Percentiles rank a stretch among this genome's conserved stretches.
phyloP scores from a whole-genome alignment of 2,329 filamentous ascomycete species.

The Paramyrothecium roridum region DNA sequence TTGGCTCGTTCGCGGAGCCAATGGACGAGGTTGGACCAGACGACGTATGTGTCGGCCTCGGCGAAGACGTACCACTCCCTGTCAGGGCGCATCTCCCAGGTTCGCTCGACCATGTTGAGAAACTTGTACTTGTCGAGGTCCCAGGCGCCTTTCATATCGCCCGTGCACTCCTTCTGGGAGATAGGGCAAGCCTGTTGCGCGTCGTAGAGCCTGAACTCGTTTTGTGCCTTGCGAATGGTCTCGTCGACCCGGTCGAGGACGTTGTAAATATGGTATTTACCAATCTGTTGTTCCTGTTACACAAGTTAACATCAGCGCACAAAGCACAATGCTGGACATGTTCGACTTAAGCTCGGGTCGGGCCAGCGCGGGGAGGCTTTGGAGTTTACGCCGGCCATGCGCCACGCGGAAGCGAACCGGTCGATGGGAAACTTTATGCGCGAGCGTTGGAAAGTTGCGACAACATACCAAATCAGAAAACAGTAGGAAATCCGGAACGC shows the following conservation, averaged over 20 bases:
- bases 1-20: constrained; percentile 44
- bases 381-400: neutral
- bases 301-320: constrained; percentile 3
- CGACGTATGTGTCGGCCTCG: constrained; percentile 56
- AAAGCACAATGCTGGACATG: neutral
- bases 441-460: neutral
- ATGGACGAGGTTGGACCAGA: constrained; percentile 50
- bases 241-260: constrained; percentile 36
- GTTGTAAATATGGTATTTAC: constrained; percentile 39
- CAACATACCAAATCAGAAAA: constrained; percentile 50
- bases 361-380: neutral
- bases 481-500: constrained; percentile 51
- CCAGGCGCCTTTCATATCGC: constrained; percentile 38
- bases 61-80: constrained; percentile 59
- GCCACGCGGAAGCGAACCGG: neutral
- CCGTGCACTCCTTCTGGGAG: constrained; percentile 40
- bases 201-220: constrained; percentile 45
- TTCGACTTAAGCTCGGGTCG: neutral
- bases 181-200: constrained; percentile 42
- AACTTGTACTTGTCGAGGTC: constrained; percentile 61
- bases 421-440: neutral
- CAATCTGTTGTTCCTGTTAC: constrained; percentile 44
- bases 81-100: constrained; percentile 50
- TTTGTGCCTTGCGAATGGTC: constrained; percentile 29
- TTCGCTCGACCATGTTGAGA: constrained; percentile 53